Percentiles rank a stretch among this genome's conserved stretches.
These are phyloP conservation scores for Plasmodium knowlesi DNA, from an alignment of 169 alveolate genomes.

Conservation along the genomic window DNA sequence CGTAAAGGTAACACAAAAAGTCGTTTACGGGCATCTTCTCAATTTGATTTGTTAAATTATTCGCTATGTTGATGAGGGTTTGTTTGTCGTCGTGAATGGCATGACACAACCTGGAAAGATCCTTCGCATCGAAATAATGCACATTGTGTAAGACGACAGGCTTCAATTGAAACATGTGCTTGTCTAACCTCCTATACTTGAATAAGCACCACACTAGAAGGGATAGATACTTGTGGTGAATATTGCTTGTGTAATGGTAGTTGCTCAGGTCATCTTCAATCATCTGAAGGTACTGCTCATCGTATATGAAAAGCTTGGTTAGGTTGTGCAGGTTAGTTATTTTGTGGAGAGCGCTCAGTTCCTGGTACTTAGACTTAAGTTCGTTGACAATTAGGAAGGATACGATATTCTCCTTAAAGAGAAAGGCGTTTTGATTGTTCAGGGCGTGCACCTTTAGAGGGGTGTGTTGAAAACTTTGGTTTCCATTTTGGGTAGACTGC, in stretches of 20 bases:
- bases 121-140: constrained; percentile 46
- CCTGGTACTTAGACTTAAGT: constrained; percentile 24
- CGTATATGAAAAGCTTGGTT: constrained; percentile 51
- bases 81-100: constrained; percentile 34
- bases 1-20: constrained; percentile 56
- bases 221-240: constrained; percentile 63
- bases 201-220: constrained; percentile 64
- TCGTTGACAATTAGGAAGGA: constrained; percentile 24
- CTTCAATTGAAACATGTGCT: constrained; percentile 9
- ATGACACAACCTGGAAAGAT: constrained; percentile 54
- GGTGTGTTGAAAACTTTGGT: neutral
- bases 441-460: neutral
- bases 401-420: constrained; percentile 58
- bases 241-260: constrained; percentile 57
- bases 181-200: constrained; percentile 32
- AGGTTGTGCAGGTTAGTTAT: constrained; percentile 35
- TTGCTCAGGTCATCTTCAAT: constrained; percentile 57
- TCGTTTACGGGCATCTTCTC: constrained; percentile 24
- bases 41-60: constrained; percentile 15
- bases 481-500: neutral
- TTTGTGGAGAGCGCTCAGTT: constrained; percentile 54
- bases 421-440: constrained; percentile 18
- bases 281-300: constrained; percentile 28
- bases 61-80: constrained; percentile 32
- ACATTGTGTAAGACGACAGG: constrained; percentile 42